Conservation (phyloP, 306 rosid genomes). For the Castanea crenata region DNA sequence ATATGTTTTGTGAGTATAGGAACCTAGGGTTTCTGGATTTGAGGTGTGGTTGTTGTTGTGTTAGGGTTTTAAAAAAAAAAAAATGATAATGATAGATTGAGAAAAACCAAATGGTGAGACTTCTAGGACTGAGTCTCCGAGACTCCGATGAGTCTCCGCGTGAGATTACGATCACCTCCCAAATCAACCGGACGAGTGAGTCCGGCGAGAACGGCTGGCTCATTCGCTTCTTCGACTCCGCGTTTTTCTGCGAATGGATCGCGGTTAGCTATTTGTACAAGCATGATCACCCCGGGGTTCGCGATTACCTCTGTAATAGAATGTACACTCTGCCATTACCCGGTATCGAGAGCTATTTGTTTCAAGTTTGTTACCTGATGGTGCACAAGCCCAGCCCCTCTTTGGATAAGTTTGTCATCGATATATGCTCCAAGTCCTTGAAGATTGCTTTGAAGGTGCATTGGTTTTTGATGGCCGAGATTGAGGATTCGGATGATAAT, state of each 20-base stretch:
- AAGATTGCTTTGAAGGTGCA: conserved; percentile 95
- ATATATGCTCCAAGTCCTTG: conserved; percentile 81
- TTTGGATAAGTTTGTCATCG: conserved; percentile 93
- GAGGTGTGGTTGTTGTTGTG: neutral
- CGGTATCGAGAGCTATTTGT: conserved; percentile 91
- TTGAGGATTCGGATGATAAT: conserved; percentile 87
- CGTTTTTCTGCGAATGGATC: conserved; percentile 98
- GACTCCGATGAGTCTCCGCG: conserved; percentile 64
- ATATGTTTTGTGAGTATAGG: conserved; percentile 4
- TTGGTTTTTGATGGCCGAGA: conserved; percentile 89
- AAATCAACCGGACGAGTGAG: conserved; percentile 50
- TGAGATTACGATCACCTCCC: conserved; percentile 71
- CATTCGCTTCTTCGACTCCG: conserved; percentile 92
- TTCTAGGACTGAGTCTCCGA: conserved; percentile 72
- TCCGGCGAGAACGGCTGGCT: conserved; percentile 98
- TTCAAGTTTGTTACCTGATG: conserved; percentile 96
- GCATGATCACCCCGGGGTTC: conserved; percentile 92
- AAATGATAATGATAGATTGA: conserved; percentile 47
- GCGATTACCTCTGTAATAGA: conserved; percentile 89
- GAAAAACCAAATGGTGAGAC: conserved; percentile 58
- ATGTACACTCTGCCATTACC: conserved; percentile 94
- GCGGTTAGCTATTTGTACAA: conserved; percentile 96
- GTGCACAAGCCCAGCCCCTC: conserved; percentile 94
- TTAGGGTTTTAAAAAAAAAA: conserved; percentile 16
- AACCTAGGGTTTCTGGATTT: conserved; percentile 4